phyloP scores from a whole-genome alignment of 2,329 filamentous ascomycete genomes.

The Aspergillus brunneoviolaceus region DNA sequence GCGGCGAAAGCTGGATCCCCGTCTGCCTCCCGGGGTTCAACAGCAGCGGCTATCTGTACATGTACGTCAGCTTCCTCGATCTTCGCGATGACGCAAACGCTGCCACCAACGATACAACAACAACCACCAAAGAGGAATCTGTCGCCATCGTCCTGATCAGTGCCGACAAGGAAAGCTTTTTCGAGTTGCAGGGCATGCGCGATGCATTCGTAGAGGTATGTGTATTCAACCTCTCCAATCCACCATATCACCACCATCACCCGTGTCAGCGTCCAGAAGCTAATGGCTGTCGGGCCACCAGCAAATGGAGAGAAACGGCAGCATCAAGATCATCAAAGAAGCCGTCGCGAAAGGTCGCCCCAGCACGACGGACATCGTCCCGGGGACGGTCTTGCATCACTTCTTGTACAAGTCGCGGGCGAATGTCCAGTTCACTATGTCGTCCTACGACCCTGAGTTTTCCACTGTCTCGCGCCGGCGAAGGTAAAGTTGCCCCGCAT shows the following conservation, averaged over 20 bases:
- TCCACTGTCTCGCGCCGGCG: conserved; percentile 59
- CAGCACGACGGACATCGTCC: conserved; percentile 70
- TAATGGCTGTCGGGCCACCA: conserved; percentile 25
- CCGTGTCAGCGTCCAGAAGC: no score
- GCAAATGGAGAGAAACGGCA: conserved; percentile 73
- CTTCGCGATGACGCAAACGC: conserved; percentile 52
- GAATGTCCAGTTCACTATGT: conserved; percentile 96
- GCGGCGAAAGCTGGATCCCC: conserved; percentile 97
- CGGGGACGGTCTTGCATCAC: conserved; percentile 78
- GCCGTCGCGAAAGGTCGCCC: conserved; percentile 72
- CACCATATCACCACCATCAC: no score
- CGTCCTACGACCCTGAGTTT: conserved; percentile 72
- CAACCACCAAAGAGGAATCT: conserved; percentile 59
- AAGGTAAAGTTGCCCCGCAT: conserved; percentile 45
- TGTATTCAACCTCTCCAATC: background rate
- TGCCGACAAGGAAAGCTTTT: conserved; percentile 90
- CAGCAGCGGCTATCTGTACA: conserved; percentile 93
- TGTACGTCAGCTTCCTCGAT: conserved; percentile 97
- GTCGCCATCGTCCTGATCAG: conserved; percentile 93
- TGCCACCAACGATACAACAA: conserved; percentile 37
- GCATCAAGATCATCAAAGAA: conserved; percentile 69
- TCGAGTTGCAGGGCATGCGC: conserved; percentile 73
- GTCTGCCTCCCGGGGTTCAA: conserved; percentile 96
- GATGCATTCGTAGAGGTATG: conserved; percentile 58
- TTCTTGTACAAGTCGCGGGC: conserved; percentile 93